Conservation (phyloP, 2,329 filamentous ascomycete species). For the Cryphonectria parasitica region DNA sequence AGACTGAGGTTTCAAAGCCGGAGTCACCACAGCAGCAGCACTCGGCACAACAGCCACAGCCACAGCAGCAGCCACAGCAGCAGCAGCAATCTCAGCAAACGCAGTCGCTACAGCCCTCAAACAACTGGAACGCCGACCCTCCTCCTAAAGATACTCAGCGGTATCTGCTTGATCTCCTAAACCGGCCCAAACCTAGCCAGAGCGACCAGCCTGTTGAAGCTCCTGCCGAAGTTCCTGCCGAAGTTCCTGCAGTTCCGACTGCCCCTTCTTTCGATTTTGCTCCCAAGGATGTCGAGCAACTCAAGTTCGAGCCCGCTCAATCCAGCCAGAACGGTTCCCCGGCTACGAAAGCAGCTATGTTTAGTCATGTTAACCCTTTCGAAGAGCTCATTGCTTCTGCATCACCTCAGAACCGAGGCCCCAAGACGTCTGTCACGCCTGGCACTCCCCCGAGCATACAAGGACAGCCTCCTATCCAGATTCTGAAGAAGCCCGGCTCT, state of each 20-base stretch:
- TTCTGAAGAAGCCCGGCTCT: constrained; percentile 50
- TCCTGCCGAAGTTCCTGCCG: constrained; percentile 46
- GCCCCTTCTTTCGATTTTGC: constrained; percentile 36
- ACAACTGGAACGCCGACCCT: constrained; percentile 52
- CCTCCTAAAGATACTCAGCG: constrained; percentile 76
- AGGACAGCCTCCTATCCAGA: constrained; percentile 33
- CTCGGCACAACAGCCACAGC: constrained; percentile 25
- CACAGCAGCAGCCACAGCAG: constrained; percentile 28
- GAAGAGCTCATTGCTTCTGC: constrained; percentile 46
- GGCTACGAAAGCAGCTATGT: constrained; percentile 37
- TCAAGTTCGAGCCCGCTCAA: constrained; percentile 35
- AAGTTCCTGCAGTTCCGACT: constrained; percentile 27
- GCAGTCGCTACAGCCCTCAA: constrained; percentile 28
- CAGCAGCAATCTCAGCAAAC: constrained; percentile 11
- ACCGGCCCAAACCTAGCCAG: constrained; percentile 72
- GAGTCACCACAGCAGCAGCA: constrained; percentile 35
- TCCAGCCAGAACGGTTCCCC: constrained; percentile 36
- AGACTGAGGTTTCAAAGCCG: constrained; percentile 49
- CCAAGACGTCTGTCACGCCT: constrained; percentile 40
- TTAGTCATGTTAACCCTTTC: constrained; percentile 44
- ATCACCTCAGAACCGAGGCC: constrained; percentile 35
- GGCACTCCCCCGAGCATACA: constrained; percentile 51
- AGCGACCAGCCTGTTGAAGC: constrained; percentile 47
- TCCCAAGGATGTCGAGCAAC: constrained; percentile 32
- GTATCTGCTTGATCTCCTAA: constrained; percentile 83